These are phyloP conservation scores for Calvatia gigantea DNA, from an alignment of 768 basidiomycete species.

Conservation along the genomic window DNA sequence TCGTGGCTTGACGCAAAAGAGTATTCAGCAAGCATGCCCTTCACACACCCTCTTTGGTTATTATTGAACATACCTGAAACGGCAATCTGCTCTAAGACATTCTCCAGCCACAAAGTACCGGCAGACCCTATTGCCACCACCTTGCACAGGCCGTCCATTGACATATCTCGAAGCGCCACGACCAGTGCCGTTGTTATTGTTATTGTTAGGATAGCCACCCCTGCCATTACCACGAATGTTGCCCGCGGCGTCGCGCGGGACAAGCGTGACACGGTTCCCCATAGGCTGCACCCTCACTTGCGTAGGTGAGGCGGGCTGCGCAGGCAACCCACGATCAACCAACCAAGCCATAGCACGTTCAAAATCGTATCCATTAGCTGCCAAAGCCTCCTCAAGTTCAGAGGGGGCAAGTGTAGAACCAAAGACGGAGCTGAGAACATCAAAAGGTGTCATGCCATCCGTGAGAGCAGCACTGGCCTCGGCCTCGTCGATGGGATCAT, in stretches of 20 bases:
- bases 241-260: conserved; percentile 49
- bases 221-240: conserved; percentile 37
- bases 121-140: conserved; percentile 80
- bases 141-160: conserved; percentile 54
- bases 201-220: conserved; percentile 18
- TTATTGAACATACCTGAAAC: conserved; percentile 75
- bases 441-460: conserved; percentile 96
- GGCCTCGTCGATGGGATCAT: conserved; percentile 29
- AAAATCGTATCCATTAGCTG: conserved; percentile 88
- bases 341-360: conserved; percentile 95
- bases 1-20: conserved; percentile 64
- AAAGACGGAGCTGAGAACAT: conserved; percentile 92
- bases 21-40: conserved; percentile 10
- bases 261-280: conserved; percentile 65
- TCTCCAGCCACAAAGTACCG: conserved; percentile 96
- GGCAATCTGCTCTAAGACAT: conserved; percentile 93
- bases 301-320: conserved; percentile 31
- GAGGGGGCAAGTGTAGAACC: conserved; percentile 85
- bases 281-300: conserved; percentile 55
- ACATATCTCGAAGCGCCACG: conserved; percentile 38
- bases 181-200: conserved; percentile 26
- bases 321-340: conserved; percentile 64
- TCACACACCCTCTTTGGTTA: neutral
- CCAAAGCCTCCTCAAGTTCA: conserved; percentile 91
- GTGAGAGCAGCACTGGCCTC: conserved; percentile 63